These are phyloP conservation scores for Phalaenopsis equestris DNA, from an alignment of 106 monocot genomes.

Conservation along the genomic window DNA sequence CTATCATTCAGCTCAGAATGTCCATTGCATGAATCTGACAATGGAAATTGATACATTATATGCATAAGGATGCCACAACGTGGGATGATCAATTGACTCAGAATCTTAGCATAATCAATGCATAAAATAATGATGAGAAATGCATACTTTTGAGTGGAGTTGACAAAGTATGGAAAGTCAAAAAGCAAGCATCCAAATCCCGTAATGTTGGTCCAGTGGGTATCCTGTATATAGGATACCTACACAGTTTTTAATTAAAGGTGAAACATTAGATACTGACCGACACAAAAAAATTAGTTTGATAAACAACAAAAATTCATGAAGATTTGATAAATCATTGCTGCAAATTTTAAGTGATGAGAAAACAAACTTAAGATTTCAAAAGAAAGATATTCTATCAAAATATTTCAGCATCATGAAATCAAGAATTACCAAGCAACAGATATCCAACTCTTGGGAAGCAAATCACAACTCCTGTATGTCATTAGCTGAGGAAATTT, in stretches of 20 bases:
- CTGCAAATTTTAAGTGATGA: not conserved
- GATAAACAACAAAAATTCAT: too few species aligned
- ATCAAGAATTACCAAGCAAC: constrained; percentile 61
- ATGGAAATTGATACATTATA: not conserved
- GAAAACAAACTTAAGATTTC: not conserved
- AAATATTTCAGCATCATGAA: not conserved
- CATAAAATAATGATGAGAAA: not conserved
- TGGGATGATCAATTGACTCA: not conserved
- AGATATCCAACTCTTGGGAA: constrained; percentile 87
- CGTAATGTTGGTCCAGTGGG: constrained; percentile 79
- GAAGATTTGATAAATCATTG: too few species aligned
- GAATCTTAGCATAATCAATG: not conserved
- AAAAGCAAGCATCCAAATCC: constrained; percentile 90
- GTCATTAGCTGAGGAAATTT: constrained; percentile 76
- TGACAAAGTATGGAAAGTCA: constrained; percentile 67
- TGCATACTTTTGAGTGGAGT: constrained; percentile 42
- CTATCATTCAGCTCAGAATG: constrained; percentile 11
- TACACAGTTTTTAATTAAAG: constrained; percentile 12
- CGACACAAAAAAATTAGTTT: too few species aligned
- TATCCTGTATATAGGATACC: constrained; percentile 99
- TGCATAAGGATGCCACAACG: not conserved
- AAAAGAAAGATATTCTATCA: not conserved
- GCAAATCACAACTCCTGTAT: constrained; percentile 75
- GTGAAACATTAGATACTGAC: not conserved
- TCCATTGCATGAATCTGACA: constrained; percentile 30